Percentiles rank a stretch among this genome's conserved stretches.
Conservation (phyloP, 108 stramenopile species). For the Cylindrotheca fusiformis region DNA sequence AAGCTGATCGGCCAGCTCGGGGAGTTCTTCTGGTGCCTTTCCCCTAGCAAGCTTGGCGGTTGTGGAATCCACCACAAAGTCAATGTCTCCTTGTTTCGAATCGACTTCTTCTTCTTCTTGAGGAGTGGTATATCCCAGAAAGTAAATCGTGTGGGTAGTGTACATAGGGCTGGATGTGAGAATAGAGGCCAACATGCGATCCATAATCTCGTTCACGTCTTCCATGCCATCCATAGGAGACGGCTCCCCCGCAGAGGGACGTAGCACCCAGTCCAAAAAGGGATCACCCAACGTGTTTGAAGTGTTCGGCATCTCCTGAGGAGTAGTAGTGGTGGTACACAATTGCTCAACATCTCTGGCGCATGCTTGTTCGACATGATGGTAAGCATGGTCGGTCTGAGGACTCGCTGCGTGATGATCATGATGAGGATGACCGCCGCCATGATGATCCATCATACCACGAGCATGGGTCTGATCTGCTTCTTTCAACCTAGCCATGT, state of each 20-base stretch:
- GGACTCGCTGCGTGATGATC: neutral
- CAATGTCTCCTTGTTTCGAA: neutral
- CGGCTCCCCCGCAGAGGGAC: neutral
- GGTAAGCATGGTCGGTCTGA: conserved; percentile 19
- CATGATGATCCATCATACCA: neutral
- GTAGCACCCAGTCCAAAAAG: conserved; percentile 32
- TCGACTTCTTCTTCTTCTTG: conserved; percentile 6
- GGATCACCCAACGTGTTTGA: conserved; percentile 16
- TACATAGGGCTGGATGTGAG: neutral
- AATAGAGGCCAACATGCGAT: conserved; percentile 26
- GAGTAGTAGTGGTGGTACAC: conserved; percentile 9
- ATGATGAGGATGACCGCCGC: neutral
- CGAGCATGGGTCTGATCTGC: neutral
- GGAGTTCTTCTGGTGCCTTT: conserved; percentile 19
- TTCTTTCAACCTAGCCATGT: neutral
- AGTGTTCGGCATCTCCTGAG: conserved; percentile 1
- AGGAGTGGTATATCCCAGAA: neutral
- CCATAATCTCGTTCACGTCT: conserved; percentile 14
- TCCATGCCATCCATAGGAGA: conserved; percentile 5
- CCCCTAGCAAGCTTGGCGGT: conserved; percentile 14
- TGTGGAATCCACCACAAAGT: conserved; percentile 10
- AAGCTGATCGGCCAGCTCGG: conserved; percentile 18
- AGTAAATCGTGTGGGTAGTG: conserved; percentile 6
- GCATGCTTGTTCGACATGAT: conserved; percentile 26
- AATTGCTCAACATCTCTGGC: conserved; percentile 23